Evolutionary conservation across 129 eudicot species (phyloP), one percentile per base, ranked within the genome.

Genomic region (Saussurea involucrata): DNA sequence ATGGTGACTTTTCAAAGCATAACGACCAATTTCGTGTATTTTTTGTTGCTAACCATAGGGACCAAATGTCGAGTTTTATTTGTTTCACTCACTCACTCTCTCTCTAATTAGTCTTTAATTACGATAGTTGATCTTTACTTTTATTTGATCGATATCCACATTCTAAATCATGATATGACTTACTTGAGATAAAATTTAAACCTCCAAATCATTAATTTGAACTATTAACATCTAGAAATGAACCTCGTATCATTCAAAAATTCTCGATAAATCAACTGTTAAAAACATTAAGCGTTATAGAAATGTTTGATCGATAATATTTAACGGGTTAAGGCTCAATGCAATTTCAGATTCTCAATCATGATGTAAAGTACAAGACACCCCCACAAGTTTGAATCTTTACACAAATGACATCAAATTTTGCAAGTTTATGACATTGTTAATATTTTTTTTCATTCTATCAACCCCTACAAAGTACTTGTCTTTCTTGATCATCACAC

Each of bases 391-490:
- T 74, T 74, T 77, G 66, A 82, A 66, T 67, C 33, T 68, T 72
- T 66, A 24, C 78, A 80, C 70, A 82, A 68, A 72, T 40, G 60
- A 57, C 80, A 73, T 73, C 61, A 53, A 68, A 68, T 3, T 27
- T 66, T 65, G 65, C 55, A 81, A 81, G 79, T 71, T 32, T 66
- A 70, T 71, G 53, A 69, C 60, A 75, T 60, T 2, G 34, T 65
- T 33, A 46, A 25, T 55, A 22, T 73, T 36, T 78, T 31, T 8
- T 18, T 12, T 61, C 67, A 31, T 64, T 33, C 31, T 3, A 27
- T 86, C 80, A 90, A 76, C 86, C 93, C 83, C 90, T 88, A 89
- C 93, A 90, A 79, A 88, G 86, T 42, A 74, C 78, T 71, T 80
- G 88, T 73, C 90, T 86, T 75, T 87, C 89, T 77, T 81, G 86